phyloP scores from a whole-genome alignment of 257 asterid genomes.

The Cruciata laevipes region DNA sequence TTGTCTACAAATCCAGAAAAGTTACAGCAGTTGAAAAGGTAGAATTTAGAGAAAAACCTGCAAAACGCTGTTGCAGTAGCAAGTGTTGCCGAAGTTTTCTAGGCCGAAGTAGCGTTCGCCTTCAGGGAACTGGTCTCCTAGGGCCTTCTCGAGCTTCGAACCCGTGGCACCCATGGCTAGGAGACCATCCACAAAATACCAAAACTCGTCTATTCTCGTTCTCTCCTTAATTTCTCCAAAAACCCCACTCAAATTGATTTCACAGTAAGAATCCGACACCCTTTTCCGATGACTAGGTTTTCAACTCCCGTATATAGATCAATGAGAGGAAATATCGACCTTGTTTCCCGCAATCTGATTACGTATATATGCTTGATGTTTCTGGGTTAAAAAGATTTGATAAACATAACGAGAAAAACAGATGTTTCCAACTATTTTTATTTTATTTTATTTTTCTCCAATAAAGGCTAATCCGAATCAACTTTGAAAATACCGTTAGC shows the following conservation, averaged over 20 bases:
- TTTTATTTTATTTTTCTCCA: too few species aligned
- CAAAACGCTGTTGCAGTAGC: slow-evolving; percentile 39
- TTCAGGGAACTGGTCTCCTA: slow-evolving; percentile 41
- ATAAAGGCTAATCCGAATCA: too few species aligned
- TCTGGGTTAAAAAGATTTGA: neutral
- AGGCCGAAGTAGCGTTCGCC: slow-evolving; percentile 40
- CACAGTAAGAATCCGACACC: neutral
- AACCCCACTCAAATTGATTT: neutral
- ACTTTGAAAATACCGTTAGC: too few species aligned
- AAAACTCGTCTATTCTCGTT: slow-evolving; percentile 51
- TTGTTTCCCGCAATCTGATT: neutral
- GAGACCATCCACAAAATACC: slow-evolving; percentile 55
- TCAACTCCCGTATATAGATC: neutral
- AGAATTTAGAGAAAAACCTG: slow-evolving; percentile 18
- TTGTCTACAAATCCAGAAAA: neutral
- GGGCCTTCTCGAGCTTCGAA: slow-evolving; percentile 37
- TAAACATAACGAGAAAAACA: neutral
- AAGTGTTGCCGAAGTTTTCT: slow-evolving; percentile 38
- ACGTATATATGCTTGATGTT: neutral
- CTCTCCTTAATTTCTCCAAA: neutral
- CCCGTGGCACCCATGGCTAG: slow-evolving; percentile 35
- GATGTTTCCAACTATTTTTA: neutral
- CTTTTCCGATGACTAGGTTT: neutral
- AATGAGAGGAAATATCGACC: neutral
- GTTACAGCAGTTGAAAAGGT: neutral